A percentile compares a stretch with the other conserved stretches of the same genome.
Conservation (phyloP, 306 rosid species). For the Oxytropis ochrocephala region DNA sequence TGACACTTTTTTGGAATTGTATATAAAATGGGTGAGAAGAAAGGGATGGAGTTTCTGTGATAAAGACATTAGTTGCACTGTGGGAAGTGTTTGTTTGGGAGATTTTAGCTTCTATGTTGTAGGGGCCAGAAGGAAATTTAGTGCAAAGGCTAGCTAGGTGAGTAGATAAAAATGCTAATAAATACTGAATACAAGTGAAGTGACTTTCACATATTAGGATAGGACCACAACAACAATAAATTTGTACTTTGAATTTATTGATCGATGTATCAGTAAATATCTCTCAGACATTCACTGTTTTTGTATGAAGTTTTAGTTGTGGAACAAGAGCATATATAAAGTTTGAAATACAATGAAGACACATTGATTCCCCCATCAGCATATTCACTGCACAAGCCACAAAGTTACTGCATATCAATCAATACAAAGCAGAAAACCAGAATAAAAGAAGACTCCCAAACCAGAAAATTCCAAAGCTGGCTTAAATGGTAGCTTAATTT, state of each 20-base stretch:
- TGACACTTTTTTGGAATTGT: neutral
- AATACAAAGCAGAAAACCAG: too few relatives aligned
- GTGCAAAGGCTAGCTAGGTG: neutral
- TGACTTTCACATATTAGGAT: neutral
- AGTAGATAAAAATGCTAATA: neutral
- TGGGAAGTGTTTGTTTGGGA: neutral
- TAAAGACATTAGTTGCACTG: neutral
- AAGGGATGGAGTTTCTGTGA: neutral
- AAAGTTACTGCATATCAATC: too few relatives aligned
- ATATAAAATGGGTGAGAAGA: neutral
- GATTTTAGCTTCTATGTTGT: neutral
- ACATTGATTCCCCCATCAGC: too few relatives aligned
- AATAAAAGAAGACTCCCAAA: too few relatives aligned
- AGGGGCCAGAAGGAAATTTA: neutral
- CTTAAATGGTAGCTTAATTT: too few relatives aligned
- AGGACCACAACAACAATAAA: neutral
- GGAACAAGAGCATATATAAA: too few relatives aligned
- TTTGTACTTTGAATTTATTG: neutral
- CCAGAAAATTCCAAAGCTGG: too few relatives aligned
- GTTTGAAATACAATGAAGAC: too few relatives aligned
- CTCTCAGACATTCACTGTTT: neutral
- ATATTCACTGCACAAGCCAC: too few relatives aligned
- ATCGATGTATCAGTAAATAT: neutral
- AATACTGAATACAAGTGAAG: neutral
- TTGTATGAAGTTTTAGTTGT: too few relatives aligned